Conservation (phyloP, 2,329 filamentous ascomycete genomes). For the Diaporthe sp. region DNA sequence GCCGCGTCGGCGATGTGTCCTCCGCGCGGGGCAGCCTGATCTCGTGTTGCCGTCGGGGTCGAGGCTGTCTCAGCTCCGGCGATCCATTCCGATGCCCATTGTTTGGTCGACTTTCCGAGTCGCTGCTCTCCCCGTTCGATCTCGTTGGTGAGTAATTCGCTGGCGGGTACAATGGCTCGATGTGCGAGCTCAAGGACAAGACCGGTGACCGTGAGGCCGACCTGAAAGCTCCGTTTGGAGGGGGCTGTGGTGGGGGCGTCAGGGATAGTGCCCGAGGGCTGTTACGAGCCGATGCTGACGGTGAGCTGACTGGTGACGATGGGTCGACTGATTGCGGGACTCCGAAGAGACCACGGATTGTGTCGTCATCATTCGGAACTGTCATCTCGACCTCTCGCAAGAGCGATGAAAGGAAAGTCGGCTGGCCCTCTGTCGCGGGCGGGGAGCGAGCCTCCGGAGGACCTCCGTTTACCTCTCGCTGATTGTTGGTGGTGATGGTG, state of each 20-base stretch:
- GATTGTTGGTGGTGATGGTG: constrained; percentile 27
- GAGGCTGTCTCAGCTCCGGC: constrained; percentile 67
- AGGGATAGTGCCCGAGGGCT: constrained; percentile 77
- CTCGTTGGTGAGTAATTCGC: constrained; percentile 79
- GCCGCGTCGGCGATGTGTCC: constrained; percentile 78
- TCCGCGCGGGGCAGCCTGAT: constrained; percentile 63
- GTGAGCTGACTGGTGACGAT: constrained; percentile 66
- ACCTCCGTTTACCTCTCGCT: constrained; percentile 40
- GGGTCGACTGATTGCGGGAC: constrained; percentile 52
- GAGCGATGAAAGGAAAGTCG: constrained; percentile 88
- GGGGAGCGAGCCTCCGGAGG: constrained; percentile 47
- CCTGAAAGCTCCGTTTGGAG: constrained; percentile 63
- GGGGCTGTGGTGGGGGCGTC: constrained; percentile 74
- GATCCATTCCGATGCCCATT: constrained; percentile 44
- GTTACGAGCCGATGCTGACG: constrained; percentile 74
- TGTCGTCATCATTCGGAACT: constrained; percentile 71
- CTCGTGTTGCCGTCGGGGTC: constrained; percentile 62
- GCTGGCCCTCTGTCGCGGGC: constrained; percentile 63
- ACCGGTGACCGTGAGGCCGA: constrained; percentile 71
- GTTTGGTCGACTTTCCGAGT: constrained; percentile 55
- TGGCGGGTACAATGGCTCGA: constrained; percentile 81
- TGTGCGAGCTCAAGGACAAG: constrained; percentile 77
- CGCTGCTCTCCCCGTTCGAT: constrained; percentile 60
- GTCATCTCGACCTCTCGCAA: constrained; percentile 87
- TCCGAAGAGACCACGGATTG: constrained; percentile 56